These are phyloP conservation scores for Begonia loranthoides DNA, from an alignment of 306 rosid genomes.

Conservation along the genomic window DNA sequence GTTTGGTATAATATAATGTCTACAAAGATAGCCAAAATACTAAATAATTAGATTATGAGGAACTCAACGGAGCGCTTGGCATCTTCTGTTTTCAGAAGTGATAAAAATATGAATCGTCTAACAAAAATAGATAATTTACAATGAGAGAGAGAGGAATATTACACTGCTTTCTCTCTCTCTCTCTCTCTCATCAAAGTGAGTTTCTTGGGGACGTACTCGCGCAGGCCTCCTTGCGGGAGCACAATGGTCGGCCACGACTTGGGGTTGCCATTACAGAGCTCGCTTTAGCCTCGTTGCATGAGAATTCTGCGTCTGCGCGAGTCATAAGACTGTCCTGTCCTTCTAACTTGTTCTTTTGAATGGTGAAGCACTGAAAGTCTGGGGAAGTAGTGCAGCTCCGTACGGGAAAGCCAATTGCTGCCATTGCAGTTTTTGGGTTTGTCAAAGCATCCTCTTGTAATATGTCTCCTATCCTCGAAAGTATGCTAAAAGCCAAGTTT, in stretches of 20 bases:
- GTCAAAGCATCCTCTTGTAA: slow-evolving; percentile 58
- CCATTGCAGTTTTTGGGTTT: slow-evolving; percentile 39
- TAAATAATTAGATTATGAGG: no score
- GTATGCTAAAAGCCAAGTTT: slow-evolving; percentile 62
- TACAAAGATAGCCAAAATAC: no score
- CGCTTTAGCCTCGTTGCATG: slow-evolving; percentile 22
- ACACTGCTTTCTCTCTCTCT: no score
- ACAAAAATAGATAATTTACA: no score
- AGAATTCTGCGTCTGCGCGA: slow-evolving; percentile 21
- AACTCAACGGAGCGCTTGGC: no score
- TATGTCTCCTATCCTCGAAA: slow-evolving; percentile 70
- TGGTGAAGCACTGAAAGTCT: slow-evolving; percentile 21
- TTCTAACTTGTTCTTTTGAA: slow-evolving; percentile 25
- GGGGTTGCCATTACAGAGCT: slow-evolving; percentile 39
- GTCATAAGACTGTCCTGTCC: slow-evolving; percentile 8
- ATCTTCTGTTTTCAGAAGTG: no score
- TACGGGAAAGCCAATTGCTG: slow-evolving; percentile 23
- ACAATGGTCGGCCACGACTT: slow-evolving; percentile 33
- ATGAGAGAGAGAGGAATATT: no score
- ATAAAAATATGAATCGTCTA: no score
- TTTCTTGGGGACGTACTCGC: slow-evolving; percentile 30
- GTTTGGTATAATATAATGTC: no score
- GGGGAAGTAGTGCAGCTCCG: slow-evolving; percentile 9
- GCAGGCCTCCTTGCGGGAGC: slow-evolving; percentile 54
- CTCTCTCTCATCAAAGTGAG: slow-evolving; percentile 17